Base-by-base conservation (phyloP, 352 stramenopile genomes). In the Phytophthora crassamura region DNA sequence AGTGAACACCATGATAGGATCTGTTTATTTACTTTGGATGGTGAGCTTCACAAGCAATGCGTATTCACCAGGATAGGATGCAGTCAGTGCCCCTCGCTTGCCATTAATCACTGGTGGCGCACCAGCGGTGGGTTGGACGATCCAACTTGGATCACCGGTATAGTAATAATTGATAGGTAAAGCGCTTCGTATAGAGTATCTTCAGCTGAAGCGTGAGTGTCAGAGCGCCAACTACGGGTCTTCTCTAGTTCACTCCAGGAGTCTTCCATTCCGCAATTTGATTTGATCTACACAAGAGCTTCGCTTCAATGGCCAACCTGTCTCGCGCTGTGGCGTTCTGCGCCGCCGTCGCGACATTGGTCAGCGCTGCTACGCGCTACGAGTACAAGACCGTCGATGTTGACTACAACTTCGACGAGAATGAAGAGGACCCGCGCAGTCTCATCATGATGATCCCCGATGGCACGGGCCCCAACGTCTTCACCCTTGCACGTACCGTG, bases 391-490 rank as follows among this genome's bases (percentile, higher is more conserved):
- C 74, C 6, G 34, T 89, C 25, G 75, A 89, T 57, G 79, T 82
- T 22, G 76, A 88, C 67, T 91, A 86, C 61, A 74, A 49, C 40
- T 75, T 82, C 20, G 82, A 89, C 41, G 79, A 89, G 59, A 67
- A 76, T 18, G 42, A 77, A 46, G 66, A 77, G 16, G 32, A 59
- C 1, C 65, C 79, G 1, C 82, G 82, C 49, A 86, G 69, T 55
- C 43, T 90, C 42, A 88, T 89, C 56, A 90, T 89, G 77, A 90
- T 89, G 82, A 89, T 90, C 60, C 82, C 79, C 1, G 82, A 89
- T 43, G 79, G 82, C 47, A 90, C 79, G 14, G 77, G 77, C 2
- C 81, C 81, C 42, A 87, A 90, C 68, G 71, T 90, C 36, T 90
- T 86, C 57, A 75, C 78, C 0, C 52, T 90, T 30, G 78, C 78